Percentiles rank a stretch among this genome's conserved stretches.
phyloP scores from a whole-genome alignment of 306 rosid genomes.

The Myrica gale region DNA sequence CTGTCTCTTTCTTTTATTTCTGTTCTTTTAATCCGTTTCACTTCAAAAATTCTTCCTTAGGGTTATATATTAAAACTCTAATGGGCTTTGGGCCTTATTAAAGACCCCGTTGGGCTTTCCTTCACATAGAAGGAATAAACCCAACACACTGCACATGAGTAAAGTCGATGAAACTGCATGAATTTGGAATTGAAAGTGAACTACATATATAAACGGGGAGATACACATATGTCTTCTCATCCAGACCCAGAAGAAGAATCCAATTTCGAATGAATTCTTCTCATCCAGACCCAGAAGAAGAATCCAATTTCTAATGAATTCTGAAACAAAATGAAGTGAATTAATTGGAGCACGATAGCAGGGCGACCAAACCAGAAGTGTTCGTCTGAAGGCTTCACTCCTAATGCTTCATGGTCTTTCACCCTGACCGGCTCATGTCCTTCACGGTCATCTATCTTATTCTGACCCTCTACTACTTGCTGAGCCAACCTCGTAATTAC shows the following conservation, averaged over 20 bases:
- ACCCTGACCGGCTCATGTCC: background rate
- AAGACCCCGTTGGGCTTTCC: no score
- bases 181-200: background rate
- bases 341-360: slow-evolving; percentile 52
- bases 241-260: slow-evolving; percentile 95
- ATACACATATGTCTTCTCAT: slow-evolving; percentile 30
- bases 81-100: no score
- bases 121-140: no score
- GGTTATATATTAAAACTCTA: no score
- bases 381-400: slow-evolving; percentile 71
- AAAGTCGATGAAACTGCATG: background rate
- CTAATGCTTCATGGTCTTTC: background rate
- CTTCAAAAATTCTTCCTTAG: no score
- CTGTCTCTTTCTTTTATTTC: no score
- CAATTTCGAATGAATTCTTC: slow-evolving; percentile 85
- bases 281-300: slow-evolving; percentile 94
- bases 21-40: no score
- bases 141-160: slow-evolving; percentile 51
- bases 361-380: slow-evolving; percentile 77
- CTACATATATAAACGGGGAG: no score
- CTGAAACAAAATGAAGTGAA: slow-evolving; percentile 92
- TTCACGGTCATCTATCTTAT: slow-evolving; percentile 9
- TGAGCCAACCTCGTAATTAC: slow-evolving; percentile 67
- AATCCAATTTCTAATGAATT: slow-evolving; percentile 92
- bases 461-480: slow-evolving; percentile 30